Percentiles rank a stretch among this genome's conserved stretches.
Evolutionary conservation across 176 grass and related monocot species (phyloP).

Genomic region (Triticum dicoccoides): DNA sequence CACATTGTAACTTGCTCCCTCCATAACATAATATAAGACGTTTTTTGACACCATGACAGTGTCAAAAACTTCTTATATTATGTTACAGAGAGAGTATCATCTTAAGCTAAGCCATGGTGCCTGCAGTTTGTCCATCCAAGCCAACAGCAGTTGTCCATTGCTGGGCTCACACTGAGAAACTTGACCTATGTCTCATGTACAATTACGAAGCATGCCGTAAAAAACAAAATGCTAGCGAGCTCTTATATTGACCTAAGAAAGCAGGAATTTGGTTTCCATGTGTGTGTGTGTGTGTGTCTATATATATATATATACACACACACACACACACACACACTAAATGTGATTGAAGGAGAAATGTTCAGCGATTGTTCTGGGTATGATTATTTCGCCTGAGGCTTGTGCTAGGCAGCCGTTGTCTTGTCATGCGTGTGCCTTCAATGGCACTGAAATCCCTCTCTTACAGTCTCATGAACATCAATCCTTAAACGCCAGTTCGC

Average conservation of each 20-base stretch:
- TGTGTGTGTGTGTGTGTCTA: too few relatives aligned
- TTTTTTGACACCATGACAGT: too few relatives aligned
- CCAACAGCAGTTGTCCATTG: neutral
- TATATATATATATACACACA: too few relatives aligned
- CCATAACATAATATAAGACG: too few relatives aligned
- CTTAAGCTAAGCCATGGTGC: neutral
- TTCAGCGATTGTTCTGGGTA: neutral
- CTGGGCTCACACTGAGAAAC: neutral
- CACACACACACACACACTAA: too few relatives aligned
- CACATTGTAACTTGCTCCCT: neutral
- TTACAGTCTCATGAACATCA: neutral
- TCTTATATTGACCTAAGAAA: neutral
- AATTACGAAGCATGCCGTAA: neutral
- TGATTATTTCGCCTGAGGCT: neutral
- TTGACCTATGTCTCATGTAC: neutral
- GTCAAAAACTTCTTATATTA: too few relatives aligned
- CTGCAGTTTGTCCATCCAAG: neutral
- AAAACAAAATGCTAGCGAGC: neutral
- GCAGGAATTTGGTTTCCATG: neutral
- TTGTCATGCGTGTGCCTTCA: neutral
- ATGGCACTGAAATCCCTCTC: neutral
- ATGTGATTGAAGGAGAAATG: neutral
- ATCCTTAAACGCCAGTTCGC: slow-evolving; percentile 67
- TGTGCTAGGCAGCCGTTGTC: slow-evolving; percentile 4
- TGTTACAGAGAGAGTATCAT: neutral